Evolutionary conservation across 139 green algal genomes (phyloP).

Genomic region (Chlamydomonas asymmetrica): DNA sequence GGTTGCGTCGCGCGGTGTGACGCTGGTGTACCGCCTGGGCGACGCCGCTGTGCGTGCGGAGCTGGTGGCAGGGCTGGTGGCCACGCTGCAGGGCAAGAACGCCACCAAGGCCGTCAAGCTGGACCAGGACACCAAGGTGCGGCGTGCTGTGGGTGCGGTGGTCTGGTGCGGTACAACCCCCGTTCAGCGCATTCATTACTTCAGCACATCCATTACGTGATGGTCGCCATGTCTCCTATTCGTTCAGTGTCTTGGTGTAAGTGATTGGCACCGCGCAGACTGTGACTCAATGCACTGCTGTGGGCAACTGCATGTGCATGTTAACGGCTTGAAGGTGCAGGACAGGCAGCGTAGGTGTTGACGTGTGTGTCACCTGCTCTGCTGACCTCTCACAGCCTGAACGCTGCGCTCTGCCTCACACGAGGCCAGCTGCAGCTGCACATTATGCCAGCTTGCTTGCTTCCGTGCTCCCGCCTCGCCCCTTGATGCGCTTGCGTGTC

Average conservation of each 20-base stretch:
- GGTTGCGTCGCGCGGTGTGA: constrained; percentile 78
- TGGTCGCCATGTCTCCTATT: too few relatives aligned
- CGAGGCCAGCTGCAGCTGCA: background rate
- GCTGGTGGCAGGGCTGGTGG: constrained; percentile 69
- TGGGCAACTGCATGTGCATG: too few relatives aligned
- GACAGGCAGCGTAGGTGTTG: background rate
- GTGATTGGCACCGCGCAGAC: too few relatives aligned
- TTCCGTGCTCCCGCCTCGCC: background rate
- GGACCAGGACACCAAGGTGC: constrained; percentile 56
- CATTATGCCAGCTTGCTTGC: background rate
- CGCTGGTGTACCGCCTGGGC: constrained; percentile 75
- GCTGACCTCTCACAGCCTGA: background rate
- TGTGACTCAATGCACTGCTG: too few relatives aligned
- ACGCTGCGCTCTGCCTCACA: background rate
- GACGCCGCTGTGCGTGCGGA: constrained; percentile 48
- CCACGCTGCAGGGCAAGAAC: constrained; percentile 43
- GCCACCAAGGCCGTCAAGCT: constrained; percentile 54
- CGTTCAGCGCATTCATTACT: too few relatives aligned
- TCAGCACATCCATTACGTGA: too few relatives aligned
- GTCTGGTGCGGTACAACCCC: too few relatives aligned
- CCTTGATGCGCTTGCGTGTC: background rate
- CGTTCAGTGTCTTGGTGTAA: too few relatives aligned
- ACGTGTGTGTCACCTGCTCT: background rate
- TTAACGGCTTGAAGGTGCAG: background rate
- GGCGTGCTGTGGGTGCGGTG: background rate